phyloP scores from a whole-genome alignment of 2,329 filamentous ascomycete genomes.

The Scedosporium minutisporum region DNA sequence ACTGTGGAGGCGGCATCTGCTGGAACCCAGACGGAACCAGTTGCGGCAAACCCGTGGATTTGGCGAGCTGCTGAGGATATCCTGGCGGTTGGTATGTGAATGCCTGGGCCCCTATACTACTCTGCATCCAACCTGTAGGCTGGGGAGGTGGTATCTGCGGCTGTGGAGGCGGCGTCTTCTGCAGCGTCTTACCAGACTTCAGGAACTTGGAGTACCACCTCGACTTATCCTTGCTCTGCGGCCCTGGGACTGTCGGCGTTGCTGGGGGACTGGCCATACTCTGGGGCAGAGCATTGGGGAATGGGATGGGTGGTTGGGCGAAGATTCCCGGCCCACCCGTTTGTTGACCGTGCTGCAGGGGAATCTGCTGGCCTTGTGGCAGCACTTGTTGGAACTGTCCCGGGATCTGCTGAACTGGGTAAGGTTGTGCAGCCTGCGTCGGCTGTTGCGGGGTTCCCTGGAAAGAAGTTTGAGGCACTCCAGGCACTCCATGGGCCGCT shows the following conservation, averaged over 20 bases:
- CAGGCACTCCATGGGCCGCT: neutral
- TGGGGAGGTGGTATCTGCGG: neutral
- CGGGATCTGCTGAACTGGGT: too few species aligned
- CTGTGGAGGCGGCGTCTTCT: neutral
- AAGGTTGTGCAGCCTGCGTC: neutral
- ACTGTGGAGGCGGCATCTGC: neutral
- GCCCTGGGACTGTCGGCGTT: neutral
- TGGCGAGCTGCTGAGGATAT: neutral
- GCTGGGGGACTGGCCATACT: neutral
- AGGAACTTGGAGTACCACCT: constrained; percentile 6
- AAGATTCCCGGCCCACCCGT: neutral
- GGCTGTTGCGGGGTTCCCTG: neutral
- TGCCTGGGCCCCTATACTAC: neutral
- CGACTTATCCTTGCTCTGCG: constrained; percentile 1
- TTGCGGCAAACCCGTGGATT: neutral
- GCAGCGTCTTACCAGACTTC: constrained; percentile 1
- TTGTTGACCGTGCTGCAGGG: neutral
- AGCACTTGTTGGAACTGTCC: neutral
- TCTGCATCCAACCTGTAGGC: neutral
- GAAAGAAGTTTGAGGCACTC: neutral
- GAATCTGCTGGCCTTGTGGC: neutral
- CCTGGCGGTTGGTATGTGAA: neutral
- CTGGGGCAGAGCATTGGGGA: neutral
- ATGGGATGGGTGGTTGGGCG: neutral
- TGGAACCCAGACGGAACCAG: neutral